Base-by-base conservation (phyloP, 192 early-diverging fungal genomes). In the Haplosporangium gracile region DNA sequence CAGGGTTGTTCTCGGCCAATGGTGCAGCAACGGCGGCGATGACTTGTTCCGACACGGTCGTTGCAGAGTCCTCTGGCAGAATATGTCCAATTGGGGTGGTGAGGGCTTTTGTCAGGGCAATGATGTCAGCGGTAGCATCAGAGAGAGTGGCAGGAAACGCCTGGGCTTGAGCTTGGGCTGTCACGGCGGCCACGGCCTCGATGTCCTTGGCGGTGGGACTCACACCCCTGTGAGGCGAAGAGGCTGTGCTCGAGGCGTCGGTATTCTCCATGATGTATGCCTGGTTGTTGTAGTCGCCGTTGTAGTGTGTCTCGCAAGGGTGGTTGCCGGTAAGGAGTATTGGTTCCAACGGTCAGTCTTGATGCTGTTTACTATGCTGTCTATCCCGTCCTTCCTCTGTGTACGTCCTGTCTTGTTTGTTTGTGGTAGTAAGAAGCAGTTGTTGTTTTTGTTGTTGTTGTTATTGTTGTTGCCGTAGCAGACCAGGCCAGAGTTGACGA, bases 171-270 rank as follows among this genome's bases (percentile, higher is more conserved):
- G 69, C 68, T 36, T 79, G 69, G 18, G 76, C 26, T 29, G 76
- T 77, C 38, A 51, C 63, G 8, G 76, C 63, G 29, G 76, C 43
- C 22, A 69, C 76, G 29, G 43, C 76, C 65, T 77, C 76, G 18
- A 77, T 69, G 63, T 77, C 68, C 34, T n/a, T 79, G 24, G 43
- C 36, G 13, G 77, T 72, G n/a, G 77, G 39, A 53, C 29, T 72
- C 20, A 45, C 47, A 6, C 38, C 47, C 10, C 53, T 69, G 9
- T 79, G 77, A 20, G 76, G 45, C 8, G 68, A 70, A 22, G 76
- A 51, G 11, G 47, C 43, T 6, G 18, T 40, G 15, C 70, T 49
- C 36, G 77, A 20, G 20, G 77, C 26, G 47, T 70, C 53, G 18
- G 47, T 36, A 47, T 49, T n/a, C 13, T 57, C 55, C 18, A 26